Evolutionary conservation across 2,329 filamentous ascomycete genomes (phyloP).

Genomic region (Sporothrix protearum): DNA sequence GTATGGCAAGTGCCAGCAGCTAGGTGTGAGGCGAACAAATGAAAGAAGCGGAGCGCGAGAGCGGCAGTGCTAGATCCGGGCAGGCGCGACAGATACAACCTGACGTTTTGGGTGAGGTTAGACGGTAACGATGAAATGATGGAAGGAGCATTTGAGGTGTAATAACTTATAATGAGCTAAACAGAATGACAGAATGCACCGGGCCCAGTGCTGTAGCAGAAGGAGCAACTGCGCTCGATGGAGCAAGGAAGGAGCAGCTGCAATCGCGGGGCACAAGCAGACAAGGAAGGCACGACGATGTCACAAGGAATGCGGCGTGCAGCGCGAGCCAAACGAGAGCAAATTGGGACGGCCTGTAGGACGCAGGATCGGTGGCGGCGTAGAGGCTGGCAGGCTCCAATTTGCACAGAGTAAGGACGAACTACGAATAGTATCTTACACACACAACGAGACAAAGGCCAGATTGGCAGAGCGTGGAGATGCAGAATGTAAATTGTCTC

Average conservation of each 20-base stretch:
- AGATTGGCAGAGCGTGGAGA: not conserved
- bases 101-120: not conserved
- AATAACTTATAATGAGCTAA: no score
- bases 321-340: not conserved
- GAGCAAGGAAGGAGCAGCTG: constrained; percentile 7
- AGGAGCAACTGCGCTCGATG: not conserved
- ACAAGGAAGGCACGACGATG: not conserved
- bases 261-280: not conserved
- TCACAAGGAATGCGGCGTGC: not conserved
- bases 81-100: not conserved
- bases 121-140: not conserved
- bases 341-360: not conserved
- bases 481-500: not conserved
- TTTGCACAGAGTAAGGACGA: not conserved
- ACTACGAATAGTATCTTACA: not conserved
- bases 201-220: no score
- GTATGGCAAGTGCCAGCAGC: not conserved
- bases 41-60: not conserved
- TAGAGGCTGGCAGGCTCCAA: not conserved
- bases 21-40: not conserved
- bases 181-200: no score
- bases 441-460: not conserved
- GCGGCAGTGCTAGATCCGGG: not conserved
- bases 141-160: not conserved
- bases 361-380: not conserved